phyloP scores from a whole-genome alignment of 768 basidiomycete species.

The Tricholoma sp. region DNA sequence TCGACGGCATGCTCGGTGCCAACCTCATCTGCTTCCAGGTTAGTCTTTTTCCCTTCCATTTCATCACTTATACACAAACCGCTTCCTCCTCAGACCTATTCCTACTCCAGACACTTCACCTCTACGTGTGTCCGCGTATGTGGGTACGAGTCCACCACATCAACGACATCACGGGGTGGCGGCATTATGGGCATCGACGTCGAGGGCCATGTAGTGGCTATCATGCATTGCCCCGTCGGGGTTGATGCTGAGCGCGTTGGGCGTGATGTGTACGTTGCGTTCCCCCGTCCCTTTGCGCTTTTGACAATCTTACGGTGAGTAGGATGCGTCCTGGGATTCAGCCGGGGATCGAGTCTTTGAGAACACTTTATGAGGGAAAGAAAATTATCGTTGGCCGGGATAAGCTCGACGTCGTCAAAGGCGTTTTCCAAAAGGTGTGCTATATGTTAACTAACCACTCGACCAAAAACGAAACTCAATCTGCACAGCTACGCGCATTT shows the following conservation, averaged over 20 bases:
- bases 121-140: constrained; percentile 95
- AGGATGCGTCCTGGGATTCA: constrained; percentile 74
- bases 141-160: constrained; percentile 79
- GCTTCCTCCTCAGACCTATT: constrained; percentile 59
- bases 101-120: constrained; percentile 91
- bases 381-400: constrained; percentile 98
- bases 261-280: constrained; percentile 59
- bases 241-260: constrained; percentile 90
- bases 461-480: not conserved
- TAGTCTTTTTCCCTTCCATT: constrained; percentile 6
- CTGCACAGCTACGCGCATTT: constrained; percentile 77
- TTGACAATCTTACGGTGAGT: not conserved
- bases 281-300: not conserved
- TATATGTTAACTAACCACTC: not conserved
- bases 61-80: not conserved
- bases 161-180: constrained; percentile 1
- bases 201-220: constrained; percentile 75
- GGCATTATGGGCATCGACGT: constrained; percentile 62
- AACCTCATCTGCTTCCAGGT: constrained; percentile 94
- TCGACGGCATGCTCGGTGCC: constrained; percentile 97
- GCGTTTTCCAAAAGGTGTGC: constrained; percentile 87
- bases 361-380: constrained; percentile 86
- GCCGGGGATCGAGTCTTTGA: constrained; percentile 86
- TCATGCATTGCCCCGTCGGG: constrained; percentile 92
- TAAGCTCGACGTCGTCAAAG: constrained; percentile 98